Percentiles rank a stretch among this genome's conserved stretches.
Conservation (phyloP, 225 moss, liverwort and hornwort genomes). For the Lunularia cruciata region DNA sequence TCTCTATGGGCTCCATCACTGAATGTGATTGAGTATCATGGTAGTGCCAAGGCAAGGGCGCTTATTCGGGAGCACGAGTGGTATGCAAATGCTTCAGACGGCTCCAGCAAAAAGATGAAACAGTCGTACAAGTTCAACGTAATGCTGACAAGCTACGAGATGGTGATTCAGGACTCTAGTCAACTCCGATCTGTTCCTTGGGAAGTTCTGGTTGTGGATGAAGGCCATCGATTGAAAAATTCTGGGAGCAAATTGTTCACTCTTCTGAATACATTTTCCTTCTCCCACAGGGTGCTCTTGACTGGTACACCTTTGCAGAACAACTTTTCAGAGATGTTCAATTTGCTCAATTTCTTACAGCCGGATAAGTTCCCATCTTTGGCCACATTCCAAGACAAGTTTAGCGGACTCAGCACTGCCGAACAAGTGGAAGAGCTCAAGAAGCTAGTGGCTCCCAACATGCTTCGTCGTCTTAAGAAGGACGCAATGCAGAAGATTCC, state of each 20-base stretch:
- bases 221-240: conserved; percentile 60
- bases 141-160: conserved; percentile 83
- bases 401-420: conserved; percentile 50
- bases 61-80: conserved; percentile 86
- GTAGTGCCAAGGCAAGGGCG: conserved; percentile 68
- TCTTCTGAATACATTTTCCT: conserved; percentile 59
- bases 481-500: conserved; percentile 68
- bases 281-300: conserved; percentile 72
- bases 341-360: conserved; percentile 69
- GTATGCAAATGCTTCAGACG: conserved; percentile 47
- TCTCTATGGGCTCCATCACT: conserved; percentile 76
- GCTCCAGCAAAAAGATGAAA: conserved; percentile 47
- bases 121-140: conserved; percentile 69
- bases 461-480: conserved; percentile 76
- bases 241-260: conserved; percentile 65
- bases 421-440: conserved; percentile 78
- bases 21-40: conserved; percentile 89
- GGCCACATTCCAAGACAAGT: conserved; percentile 72
- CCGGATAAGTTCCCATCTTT: conserved; percentile 66
- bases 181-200: conserved; percentile 69
- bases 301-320: conserved; percentile 64
- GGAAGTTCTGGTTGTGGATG: conserved; percentile 84
- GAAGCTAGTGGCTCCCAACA: conserved; percentile 73
- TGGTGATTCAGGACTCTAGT: conserved; percentile 64
- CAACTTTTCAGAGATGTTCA: conserved; percentile 70